Base-by-base conservation (phyloP, 164 flowering plant species). In the Warburgia ugandensis region DNA sequence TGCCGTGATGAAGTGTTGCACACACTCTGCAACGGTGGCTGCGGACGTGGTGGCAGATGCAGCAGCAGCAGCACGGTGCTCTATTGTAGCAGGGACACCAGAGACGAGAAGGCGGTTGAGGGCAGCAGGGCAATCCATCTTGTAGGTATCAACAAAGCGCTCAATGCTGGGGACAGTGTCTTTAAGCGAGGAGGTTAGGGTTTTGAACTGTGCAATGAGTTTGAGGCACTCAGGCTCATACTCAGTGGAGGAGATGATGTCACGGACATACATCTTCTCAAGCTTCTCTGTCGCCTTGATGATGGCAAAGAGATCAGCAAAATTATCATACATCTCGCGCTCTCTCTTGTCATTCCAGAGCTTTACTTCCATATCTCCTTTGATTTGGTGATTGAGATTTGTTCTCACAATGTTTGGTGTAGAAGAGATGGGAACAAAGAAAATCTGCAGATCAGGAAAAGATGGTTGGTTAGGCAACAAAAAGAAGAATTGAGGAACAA, bases 341-440 rank as follows among this genome's bases (percentile, higher is more conserved):
- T 92, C 96, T 12, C 94, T 90, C 79, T 88, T 88, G 74, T 87
- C 95, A 55, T 81, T 77, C 94, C 86, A 83, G 7, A 92, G 83
- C 77, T 85, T 92, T 45, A 85, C 95, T 68, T 88, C 98, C 98
- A 85, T 91, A 28, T 23, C 31, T 28, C 6, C 3, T 14, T 17
- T 20, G 6, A 38, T 13, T 8, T 6, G 6, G 17, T 14, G 41
- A 38, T 6, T 6, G 14, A 3, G 37, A 33, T 5, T 38, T 38
- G n/a, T 38, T 38, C 6, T 17, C 19, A 38, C 17, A 14, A 20
- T 2, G 41, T 14, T 38, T n/a, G 41, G 17, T 12, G 9, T 12
- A 6, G 17, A 38, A n/a, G n/a, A n/a, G n/a, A n/a, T n/a, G n/a
- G n/a, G n/a, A n/a, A n/a, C n/a, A n/a, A n/a, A n/a, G n/a, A n/a